Evolutionary conservation across 2,329 filamentous ascomycete species (phyloP), one percentile per base, ranked within the genome.

Genomic region (Aspergillus ochraceoroseus): DNA sequence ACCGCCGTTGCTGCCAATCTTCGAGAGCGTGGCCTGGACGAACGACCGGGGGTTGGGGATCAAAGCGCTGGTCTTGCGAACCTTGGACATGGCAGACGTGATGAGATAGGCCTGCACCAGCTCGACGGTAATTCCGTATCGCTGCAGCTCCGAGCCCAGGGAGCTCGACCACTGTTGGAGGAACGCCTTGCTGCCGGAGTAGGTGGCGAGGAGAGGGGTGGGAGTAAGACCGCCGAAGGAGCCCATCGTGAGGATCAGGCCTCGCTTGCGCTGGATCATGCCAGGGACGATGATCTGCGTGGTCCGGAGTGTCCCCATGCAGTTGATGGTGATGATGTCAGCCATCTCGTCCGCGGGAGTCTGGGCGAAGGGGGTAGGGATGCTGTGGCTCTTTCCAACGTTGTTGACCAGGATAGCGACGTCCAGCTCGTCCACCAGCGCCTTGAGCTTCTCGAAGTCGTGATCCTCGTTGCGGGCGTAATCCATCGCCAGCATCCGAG

Each of bases 181-280:
- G 76, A 98, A 98, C 1, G 92, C 90, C 71, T 98, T 98, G 78
- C 85, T 92, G 52, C 92, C 92, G 30, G 87, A 94, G 75, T 98
- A 98, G 2, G 92, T 96, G 8, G 92, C 92, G 30, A 98, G 77
- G 39, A 92, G 81, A 4, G 94, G 89, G 0, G 87, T 95, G 5
- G 92, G 92, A 46, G 92, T 79, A 68, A 94, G 83, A 52, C 92
- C 94, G 47, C 85, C 92, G 62, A 96, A 94, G 7, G 89, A 95
- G 32, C 90, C 92, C 89, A 98, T 95, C 43, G 90, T 98, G 40
- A 98, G 73, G 58, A 98, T 87, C 23, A 98, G 75, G 15, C 94
- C 92, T 42, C 82, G 80, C 69, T 85, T 87, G 57, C 89, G 84
- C 62, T 83, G 74, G 45, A 85, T 77, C 80, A 98, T 88, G 45